These are phyloP conservation scores for Pseudocercospora macadamiae DNA, from an alignment of 2,329 filamentous ascomycete genomes.

Conservation along the genomic window DNA sequence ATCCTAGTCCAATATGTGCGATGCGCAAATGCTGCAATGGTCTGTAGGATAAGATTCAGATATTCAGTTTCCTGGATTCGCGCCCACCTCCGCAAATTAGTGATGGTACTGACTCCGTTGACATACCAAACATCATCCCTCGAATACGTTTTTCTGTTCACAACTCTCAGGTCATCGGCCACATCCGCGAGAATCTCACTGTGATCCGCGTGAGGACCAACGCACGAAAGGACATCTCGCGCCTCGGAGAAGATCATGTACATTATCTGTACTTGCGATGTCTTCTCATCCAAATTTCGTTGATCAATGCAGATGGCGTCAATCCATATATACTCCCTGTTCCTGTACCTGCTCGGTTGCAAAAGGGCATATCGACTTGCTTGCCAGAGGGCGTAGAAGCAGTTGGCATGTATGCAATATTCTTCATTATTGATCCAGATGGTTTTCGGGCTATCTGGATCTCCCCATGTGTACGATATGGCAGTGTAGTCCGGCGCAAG, in stretches of 20 bases:
- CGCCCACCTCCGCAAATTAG: too few species aligned
- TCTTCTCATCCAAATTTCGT: not conserved
- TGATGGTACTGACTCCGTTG: too few species aligned
- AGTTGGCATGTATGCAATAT: not conserved
- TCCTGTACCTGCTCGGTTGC: too few species aligned
- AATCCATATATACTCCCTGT: not conserved
- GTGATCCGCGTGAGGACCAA: not conserved
- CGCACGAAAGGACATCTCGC: not conserved
- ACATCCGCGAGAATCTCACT: not conserved
- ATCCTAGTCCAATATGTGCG: too few species aligned
- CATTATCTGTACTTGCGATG: not conserved
- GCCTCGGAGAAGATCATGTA: not conserved
- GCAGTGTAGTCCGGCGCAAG: not conserved
- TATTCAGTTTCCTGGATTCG: too few species aligned
- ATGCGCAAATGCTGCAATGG: too few species aligned
- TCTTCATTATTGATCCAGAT: not conserved
- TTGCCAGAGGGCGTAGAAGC: not conserved
- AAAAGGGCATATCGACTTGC: not conserved
- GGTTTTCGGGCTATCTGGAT: not conserved
- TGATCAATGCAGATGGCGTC: not conserved
- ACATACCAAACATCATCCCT: too few species aligned
- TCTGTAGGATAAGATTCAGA: too few species aligned
- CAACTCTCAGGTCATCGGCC: too few species aligned
- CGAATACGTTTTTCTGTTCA: too few species aligned
- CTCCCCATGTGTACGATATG: constrained; percentile 5